Evolutionary conservation across 805 yeast species (phyloP), one percentile per base, ranked within the genome.

Genomic region (Candida chauliodis): DNA sequence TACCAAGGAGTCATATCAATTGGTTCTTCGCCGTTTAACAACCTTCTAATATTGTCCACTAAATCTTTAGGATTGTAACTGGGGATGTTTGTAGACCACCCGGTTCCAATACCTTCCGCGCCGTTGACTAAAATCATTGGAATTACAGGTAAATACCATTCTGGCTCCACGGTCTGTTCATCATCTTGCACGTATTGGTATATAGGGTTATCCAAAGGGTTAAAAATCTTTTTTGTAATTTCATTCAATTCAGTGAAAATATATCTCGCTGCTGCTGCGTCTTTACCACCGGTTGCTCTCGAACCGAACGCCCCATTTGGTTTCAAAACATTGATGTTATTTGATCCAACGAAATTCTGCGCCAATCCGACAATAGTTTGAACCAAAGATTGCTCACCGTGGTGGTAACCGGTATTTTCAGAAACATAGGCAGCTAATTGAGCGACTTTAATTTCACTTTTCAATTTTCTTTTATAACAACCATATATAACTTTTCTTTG

Each of bases 221-320:
- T 81, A 61, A 91, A 89, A 5, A 91, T 75, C 39, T 69, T 78
- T 41, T 84, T 71, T 0, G 98, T 85, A 35, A 93, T 71, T 23
- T 81, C 79, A 38, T 77, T 78, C 47, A 93, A 66, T 53, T 86
- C 89, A 0, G 99, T 93, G 60, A 76, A 86, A 58, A 93, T 90
- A 69, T 93, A 93, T 76, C 99, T 90, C 32, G 96, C 82, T 19
- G 98, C 97, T n/a, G 98, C 85, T 11, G 90, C 93, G 69, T 93
- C 99, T 59, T 93, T 93, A 69, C 99, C 99, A 61, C 99, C 99
- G 18, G 87, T 74, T 18, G 93, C 90, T 64, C 99, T 79, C 1
- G 96, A 81, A 75, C 99, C 99, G 58, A 93, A 93, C 23, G 88
- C 82, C 72, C 99, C 99, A 58, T 84, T 85, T 33, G 99, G 99